Base-by-base conservation (phyloP, 2,329 filamentous ascomycete genomes). In the Colletotrichum truncatum region DNA sequence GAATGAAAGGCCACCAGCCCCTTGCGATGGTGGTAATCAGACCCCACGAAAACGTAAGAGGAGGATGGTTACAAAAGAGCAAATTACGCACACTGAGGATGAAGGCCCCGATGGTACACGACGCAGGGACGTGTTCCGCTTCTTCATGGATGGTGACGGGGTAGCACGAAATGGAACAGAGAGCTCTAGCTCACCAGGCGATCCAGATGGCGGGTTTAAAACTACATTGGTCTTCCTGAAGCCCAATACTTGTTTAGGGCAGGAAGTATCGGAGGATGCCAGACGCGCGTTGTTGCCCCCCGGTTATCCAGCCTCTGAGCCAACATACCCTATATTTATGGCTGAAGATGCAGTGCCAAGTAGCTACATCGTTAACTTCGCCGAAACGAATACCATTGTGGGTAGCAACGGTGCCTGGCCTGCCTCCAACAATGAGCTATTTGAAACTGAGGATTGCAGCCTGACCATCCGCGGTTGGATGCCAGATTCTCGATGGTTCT, bases 391-490 rank as follows among this genome's bases (percentile, higher is more conserved):
- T 12, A 59, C 68, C 10, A 68, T 78, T 5, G 32, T 61, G 21
- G 73, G 73, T 7, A 30, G 53, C 1, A 59, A 71, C 9, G 75
- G 76, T 18, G 55, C 45, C 18, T 81, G 79, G 79, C 75, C 78
- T 7, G 67, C 60, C 6, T 67, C 76, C 4, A 67, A 73, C 2
- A 41, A 68, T 6, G 52, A 71, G 10, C 76, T 78, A 43, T 81
- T 84, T 53, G 77, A 81, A 53, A 64, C 70, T 9, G 66, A 75
- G 18, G 73, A 73, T 30, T 66, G 69, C 16, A 84, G 81, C 66
- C 80, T 83, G 66, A 78, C 79, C 0, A 69, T 84, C 66, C 68
- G 75, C 3, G 82, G 82, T 7, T 82, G 77, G 78, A 77, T 82
- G 74, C 82, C 83, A n/a, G 72, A 75, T 54, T 69, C 68, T 3